Percentiles rank a stretch among this genome's conserved stretches.
phyloP scores from a whole-genome alignment of 2,329 filamentous ascomycete genomes.

The Paraphaeosphaeria minitans region DNA sequence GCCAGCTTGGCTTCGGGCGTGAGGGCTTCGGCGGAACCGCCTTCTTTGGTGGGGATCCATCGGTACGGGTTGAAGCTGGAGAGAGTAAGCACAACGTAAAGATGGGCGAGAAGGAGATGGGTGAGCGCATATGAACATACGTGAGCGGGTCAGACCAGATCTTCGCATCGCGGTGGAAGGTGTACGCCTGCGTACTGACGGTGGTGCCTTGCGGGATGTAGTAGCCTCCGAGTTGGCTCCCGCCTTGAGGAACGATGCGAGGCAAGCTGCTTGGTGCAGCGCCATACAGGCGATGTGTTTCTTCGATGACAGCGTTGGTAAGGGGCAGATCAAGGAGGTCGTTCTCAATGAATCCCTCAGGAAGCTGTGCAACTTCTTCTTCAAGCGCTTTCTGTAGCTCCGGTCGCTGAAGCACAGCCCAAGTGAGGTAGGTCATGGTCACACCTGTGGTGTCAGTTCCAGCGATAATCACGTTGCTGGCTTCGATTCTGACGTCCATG shows the following conservation, averaged over 20 bases:
- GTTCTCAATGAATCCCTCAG: conserved; percentile 21
- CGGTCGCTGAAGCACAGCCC: conserved; percentile 35
- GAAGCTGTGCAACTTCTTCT: conserved; percentile 26
- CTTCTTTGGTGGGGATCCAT: conserved; percentile 26
- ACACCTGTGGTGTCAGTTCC: conserved; percentile 44
- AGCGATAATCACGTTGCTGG: conserved; percentile 39
- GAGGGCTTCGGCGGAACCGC: conserved; percentile 27
- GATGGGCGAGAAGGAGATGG: neutral
- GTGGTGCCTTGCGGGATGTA: conserved; percentile 43
- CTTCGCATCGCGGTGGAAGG: conserved; percentile 42
- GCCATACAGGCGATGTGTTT: conserved; percentile 47
- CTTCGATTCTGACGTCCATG: conserved; percentile 35
- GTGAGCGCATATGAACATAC: conserved; percentile 18
- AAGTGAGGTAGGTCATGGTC: conserved; percentile 42
- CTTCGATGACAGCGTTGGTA: conserved; percentile 46
- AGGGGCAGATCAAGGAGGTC: conserved; percentile 38
- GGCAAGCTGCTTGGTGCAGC: conserved; percentile 44
- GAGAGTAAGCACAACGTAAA: neutral
- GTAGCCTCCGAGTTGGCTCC: conserved; percentile 41
- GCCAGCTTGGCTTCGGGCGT: conserved; percentile 53
- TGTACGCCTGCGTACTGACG: conserved; percentile 48
- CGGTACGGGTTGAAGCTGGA: conserved; percentile 39
- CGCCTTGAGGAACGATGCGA: conserved; percentile 42
- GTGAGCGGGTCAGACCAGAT: conserved; percentile 28
- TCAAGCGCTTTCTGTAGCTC: conserved; percentile 28